Evolutionary conservation across 345 rosid species (phyloP), one percentile per base, ranked within the genome.

Genomic region (Camelina laxa): DNA sequence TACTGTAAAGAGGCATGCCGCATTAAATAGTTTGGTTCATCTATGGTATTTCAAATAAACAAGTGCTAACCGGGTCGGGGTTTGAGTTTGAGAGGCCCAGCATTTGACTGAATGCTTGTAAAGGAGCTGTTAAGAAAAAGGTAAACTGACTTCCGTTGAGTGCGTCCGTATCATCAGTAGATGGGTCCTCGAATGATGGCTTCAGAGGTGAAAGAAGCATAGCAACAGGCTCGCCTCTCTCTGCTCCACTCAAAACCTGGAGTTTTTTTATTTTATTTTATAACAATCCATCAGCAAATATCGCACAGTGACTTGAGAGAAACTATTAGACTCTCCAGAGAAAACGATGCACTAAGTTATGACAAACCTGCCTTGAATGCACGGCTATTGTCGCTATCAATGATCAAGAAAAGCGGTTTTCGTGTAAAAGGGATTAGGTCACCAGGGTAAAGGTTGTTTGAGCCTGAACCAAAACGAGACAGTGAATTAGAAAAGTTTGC

Each of bases 331-430:
- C 73, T 65, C 67, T 42, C 81, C 42, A n/a, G 49, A 39, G 62
- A 80, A n/a, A 67, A 19, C 12, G 64, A 81, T 61, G 53, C 19
- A 41, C 69, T 67, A 80, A 70, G 94, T 87, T 90, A 84, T 85
- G 90, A 96, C 97, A 95, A 92, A 96, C 98, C 97, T 96, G 96
- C 99, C 99, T 96, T 96, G 98, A 92, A 96, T 91, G 97, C 97
- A 84, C 88, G 94, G 91, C 99, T 96, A 84, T 65, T 86, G 82
- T 92, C 96, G 71, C 99, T 96, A 75, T 96, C 98, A 53, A 96
- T 85, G 80, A 96, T 84, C 85, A 96, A 76, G 90, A 96, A 89
- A 77, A 96, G 87, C 8, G 98, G 98, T 65, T 84, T 91, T 73
- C 99, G 83, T 2, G 98, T 96, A 60, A 92, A 96, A 58, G 99